phyloP scores from a whole-genome alignment of 2,329 filamentous ascomycete genomes.

The Fusarium sp. region DNA sequence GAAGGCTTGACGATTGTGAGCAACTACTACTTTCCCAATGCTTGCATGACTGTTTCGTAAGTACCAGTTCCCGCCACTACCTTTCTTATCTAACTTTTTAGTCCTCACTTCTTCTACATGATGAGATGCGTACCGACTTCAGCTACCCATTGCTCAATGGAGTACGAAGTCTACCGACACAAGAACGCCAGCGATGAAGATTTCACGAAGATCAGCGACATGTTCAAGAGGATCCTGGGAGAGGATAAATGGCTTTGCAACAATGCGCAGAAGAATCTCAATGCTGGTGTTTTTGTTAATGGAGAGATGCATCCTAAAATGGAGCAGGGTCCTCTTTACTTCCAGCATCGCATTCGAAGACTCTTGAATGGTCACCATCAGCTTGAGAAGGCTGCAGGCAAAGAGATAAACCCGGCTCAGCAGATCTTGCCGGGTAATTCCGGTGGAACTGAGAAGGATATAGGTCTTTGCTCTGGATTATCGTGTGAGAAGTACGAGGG shows the following conservation, averaged over 20 bases:
- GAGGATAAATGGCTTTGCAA: constrained; percentile 31
- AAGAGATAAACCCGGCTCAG: neutral
- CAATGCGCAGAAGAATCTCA: constrained; percentile 15
- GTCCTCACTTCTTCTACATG: constrained; percentile 41
- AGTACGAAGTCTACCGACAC: constrained; percentile 36
- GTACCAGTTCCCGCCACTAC: neutral
- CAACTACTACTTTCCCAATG: constrained; percentile 40
- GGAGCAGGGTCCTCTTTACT: constrained; percentile 5
- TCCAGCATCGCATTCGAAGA: constrained; percentile 7
- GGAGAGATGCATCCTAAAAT: constrained; percentile 10
- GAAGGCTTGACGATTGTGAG: constrained; percentile 32
- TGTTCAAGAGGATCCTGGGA: constrained; percentile 15
- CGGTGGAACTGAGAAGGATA: neutral
- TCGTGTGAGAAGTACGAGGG: neutral
- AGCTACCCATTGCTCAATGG: neutral
- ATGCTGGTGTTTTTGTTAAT: neutral
- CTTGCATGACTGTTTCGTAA: constrained; percentile 39
- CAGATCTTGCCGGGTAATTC: neutral
- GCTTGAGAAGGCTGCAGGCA: neutral
- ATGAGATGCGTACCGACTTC: constrained; percentile 18
- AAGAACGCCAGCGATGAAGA: constrained; percentile 18
- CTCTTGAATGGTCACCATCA: neutral
- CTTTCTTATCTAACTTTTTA: constrained; percentile 60
- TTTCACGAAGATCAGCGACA: neutral
- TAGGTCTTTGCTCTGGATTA: neutral